Percentiles rank a stretch among this genome's conserved stretches.
Conservation (phyloP, 2,329 filamentous ascomycete species). For the Coniella lustricola region DNA sequence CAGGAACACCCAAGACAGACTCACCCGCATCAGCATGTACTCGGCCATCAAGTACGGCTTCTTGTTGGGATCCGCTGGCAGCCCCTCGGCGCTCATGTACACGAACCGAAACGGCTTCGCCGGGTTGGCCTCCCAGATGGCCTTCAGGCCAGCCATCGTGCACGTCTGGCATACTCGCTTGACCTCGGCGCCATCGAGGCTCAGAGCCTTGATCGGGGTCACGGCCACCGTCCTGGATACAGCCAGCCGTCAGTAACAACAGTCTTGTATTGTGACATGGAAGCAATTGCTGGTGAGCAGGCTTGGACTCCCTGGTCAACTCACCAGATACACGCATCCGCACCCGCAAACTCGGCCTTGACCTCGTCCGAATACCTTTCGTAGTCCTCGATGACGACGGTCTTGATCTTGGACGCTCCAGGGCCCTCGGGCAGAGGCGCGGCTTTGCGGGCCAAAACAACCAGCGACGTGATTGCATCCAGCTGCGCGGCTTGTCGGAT, state of each 20-base stretch:
- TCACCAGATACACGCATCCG: slow-evolving; percentile 37
- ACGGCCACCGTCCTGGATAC: slow-evolving; percentile 23
- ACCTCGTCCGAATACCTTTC: slow-evolving; percentile 32
- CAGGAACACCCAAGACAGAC: no score
- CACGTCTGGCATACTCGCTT: slow-evolving; percentile 22
- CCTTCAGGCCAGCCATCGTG: slow-evolving; percentile 20
- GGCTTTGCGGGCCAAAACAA: slow-evolving; percentile 34
- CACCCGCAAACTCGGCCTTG: slow-evolving; percentile 32
- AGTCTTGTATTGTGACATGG: no score
- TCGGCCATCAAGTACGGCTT: not conserved
- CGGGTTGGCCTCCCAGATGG: slow-evolving; percentile 20
- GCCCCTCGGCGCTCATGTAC: slow-evolving; percentile 12
- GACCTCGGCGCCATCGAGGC: slow-evolving; percentile 17
- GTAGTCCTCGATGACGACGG: slow-evolving; percentile 33
- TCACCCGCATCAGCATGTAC: slow-evolving; percentile 4
- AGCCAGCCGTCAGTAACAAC: not conserved
- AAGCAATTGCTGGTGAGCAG: no score
- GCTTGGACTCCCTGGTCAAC: not conserved
- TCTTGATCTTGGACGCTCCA: slow-evolving; percentile 23
- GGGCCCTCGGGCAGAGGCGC: slow-evolving; percentile 16
- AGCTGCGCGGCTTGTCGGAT: slow-evolving; percentile 33
- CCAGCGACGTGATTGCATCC: slow-evolving; percentile 30
- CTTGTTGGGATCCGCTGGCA: not conserved
- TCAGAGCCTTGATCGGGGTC: slow-evolving; percentile 18
- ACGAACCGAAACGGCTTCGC: slow-evolving; percentile 25